Conservation (phyloP, 2,329 filamentous ascomycete species). For the Fusarium sp. region DNA sequence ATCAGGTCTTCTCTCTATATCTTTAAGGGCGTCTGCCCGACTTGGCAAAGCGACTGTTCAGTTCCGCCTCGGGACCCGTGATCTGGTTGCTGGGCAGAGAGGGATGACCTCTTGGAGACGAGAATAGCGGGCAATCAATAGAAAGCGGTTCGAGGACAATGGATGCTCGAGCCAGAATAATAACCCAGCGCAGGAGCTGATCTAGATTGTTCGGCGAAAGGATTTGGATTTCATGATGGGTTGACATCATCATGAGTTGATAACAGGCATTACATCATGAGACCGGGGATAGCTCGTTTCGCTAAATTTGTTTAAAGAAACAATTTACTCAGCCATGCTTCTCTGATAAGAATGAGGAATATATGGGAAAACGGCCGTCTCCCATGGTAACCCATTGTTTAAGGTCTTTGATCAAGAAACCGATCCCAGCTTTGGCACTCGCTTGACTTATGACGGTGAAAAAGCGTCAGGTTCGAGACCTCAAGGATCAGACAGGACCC, state of each 20-base stretch:
- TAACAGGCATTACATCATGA: constrained; percentile 38
- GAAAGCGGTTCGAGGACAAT: background rate
- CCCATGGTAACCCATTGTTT: constrained; percentile 19
- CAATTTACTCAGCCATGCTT: background rate
- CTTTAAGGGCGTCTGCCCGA: background rate
- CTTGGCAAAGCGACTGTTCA: background rate
- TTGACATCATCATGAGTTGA: constrained; percentile 36
- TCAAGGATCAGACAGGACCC: constrained; percentile 5
- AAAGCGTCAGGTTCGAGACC: constrained; percentile 13
- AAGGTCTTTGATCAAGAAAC: constrained; percentile 3
- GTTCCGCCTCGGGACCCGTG: background rate
- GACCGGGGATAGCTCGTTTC: constrained; percentile 21
- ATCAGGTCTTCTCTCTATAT: background rate
- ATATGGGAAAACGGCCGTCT: background rate
- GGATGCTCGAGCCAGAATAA: background rate
- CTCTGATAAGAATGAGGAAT: constrained; percentile 1
- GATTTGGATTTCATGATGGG: constrained; percentile 17
- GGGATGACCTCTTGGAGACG: background rate
- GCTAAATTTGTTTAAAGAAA: background rate
- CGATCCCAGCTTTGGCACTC: constrained; percentile 1
- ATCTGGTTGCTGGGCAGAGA: background rate
- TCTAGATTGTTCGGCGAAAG: constrained; percentile 4
- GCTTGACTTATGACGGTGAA: constrained; percentile 15
- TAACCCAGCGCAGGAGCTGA: background rate
- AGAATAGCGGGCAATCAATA: background rate